phyloP scores from a whole-genome alignment of 2,329 filamentous ascomycete species.

The Neonectria sp. region DNA sequence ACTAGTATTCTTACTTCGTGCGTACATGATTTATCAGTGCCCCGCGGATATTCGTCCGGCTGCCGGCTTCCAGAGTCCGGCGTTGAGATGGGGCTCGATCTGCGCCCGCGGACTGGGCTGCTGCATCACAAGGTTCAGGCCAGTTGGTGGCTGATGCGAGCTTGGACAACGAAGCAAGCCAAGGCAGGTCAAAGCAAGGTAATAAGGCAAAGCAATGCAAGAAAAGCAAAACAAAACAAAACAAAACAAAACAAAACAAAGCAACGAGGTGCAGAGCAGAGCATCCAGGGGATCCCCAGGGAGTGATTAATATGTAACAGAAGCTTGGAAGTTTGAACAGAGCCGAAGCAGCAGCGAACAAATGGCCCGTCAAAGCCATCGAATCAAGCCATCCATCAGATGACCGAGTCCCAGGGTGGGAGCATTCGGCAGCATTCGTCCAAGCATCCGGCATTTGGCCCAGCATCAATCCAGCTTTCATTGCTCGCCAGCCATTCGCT shows the following conservation, averaged over 20 bases:
- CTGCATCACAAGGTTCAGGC: constrained; percentile 42
- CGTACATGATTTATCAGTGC: not conserved
- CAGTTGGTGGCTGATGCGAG: constrained; percentile 30
- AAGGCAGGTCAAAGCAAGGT: not conserved
- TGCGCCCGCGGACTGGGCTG: constrained; percentile 26
- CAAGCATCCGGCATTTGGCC: constrained; percentile 1
- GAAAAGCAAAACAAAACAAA: not conserved
- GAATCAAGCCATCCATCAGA: constrained; percentile 24
- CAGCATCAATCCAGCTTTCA: not conserved
- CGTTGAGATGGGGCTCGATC: constrained; percentile 34
- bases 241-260: not conserved
- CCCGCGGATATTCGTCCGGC: constrained; percentile 22
- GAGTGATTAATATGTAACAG: not conserved
- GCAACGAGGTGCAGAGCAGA: not conserved
- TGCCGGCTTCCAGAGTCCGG: constrained; percentile 14
- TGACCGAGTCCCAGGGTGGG: constrained; percentile 16
- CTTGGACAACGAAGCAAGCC: constrained; percentile 3
- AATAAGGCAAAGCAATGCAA: not conserved
- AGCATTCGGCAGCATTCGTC: constrained; percentile 8
- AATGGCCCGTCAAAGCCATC: constrained; percentile 3
- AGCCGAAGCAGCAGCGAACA: not conserved
- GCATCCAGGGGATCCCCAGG: not conserved
- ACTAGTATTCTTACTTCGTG: not conserved
- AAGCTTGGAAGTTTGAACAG: not conserved
- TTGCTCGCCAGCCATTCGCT: constrained; percentile 11